These are phyloP conservation scores for Stephania yunnanensis DNA, from an alignment of 164 flowering plant genomes.

Conservation along the genomic window DNA sequence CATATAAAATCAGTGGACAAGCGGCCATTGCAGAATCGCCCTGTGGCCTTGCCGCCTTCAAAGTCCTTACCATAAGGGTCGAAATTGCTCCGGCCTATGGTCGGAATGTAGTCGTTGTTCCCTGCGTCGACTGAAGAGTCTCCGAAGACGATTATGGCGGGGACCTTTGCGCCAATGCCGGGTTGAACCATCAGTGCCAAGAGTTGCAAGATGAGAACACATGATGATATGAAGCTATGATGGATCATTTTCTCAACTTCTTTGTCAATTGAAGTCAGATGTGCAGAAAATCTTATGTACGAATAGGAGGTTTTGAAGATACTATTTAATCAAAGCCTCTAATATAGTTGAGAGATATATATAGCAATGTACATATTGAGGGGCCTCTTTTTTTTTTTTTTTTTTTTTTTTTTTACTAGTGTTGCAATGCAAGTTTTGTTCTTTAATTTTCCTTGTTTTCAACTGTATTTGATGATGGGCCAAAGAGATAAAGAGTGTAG, in stretches of 20 bases:
- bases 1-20: slow-evolving; percentile 48
- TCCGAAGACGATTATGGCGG: slow-evolving; percentile 52
- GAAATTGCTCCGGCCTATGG: slow-evolving; percentile 42
- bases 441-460: too few relatives aligned
- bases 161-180: slow-evolving; percentile 12
- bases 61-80: slow-evolving; percentile 65
- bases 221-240: background rate
- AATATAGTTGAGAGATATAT: background rate
- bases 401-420: too few relatives aligned
- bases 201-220: slow-evolving; percentile 3
- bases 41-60: slow-evolving; percentile 39
- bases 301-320: background rate
- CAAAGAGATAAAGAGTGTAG: background rate
- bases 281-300: background rate
- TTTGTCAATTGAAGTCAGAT: background rate
- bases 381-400: background rate
- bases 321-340: background rate
- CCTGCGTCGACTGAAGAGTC: slow-evolving; percentile 63
- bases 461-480: background rate
- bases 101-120: slow-evolving; percentile 49
- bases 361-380: background rate
- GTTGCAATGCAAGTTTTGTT: too few relatives aligned
- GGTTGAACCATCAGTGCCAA: background rate
- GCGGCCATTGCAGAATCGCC: slow-evolving; percentile 56
- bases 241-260: background rate